A percentile compares a stretch with the other conserved stretches of the same genome.
These are phyloP conservation scores for Colletotrichum cereale DNA, from an alignment of 2,329 filamentous ascomycete species.

Conservation along the genomic window DNA sequence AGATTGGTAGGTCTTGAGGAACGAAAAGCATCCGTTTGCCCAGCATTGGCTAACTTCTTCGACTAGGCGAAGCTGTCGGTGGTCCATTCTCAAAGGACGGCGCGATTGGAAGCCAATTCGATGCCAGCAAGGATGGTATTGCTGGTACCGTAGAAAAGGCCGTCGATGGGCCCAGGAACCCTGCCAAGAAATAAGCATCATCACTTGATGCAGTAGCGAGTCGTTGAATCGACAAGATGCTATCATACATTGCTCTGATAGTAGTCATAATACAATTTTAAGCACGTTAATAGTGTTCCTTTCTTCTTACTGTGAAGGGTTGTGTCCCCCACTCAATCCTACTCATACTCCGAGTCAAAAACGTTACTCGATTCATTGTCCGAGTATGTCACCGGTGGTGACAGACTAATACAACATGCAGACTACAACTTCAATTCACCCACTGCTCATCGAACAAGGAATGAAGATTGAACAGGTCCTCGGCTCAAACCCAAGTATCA, in stretches of 20 bases:
- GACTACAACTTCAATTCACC: too few relatives aligned
- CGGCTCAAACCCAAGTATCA: too few relatives aligned
- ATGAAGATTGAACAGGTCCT: too few relatives aligned
- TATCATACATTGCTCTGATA: neutral
- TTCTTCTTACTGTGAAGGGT: too few relatives aligned
- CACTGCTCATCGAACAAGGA: too few relatives aligned
- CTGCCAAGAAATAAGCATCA: slow-evolving; percentile 17
- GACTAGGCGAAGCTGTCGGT: slow-evolving; percentile 22
- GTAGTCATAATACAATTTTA: neutral
- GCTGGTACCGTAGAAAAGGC: slow-evolving; percentile 32
- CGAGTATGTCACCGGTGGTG: too few relatives aligned
- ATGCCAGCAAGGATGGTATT: slow-evolving; percentile 31
- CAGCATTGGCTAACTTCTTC: accelerated
- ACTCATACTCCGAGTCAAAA: too few relatives aligned
- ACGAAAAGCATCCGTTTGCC: accelerated
- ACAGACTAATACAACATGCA: too few relatives aligned
- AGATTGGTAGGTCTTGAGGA: slow-evolving; percentile 33
- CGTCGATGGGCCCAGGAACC: slow-evolving; percentile 27
- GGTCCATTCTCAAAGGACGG: slow-evolving; percentile 34
- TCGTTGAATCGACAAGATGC: neutral
- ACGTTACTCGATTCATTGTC: too few relatives aligned
- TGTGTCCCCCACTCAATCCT: too few relatives aligned
- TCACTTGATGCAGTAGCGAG: neutral
- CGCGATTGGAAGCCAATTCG: slow-evolving; percentile 30
- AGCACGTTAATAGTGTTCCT: neutral